These are phyloP conservation scores for Aspergillus baeticus DNA, from an alignment of 495 filamentous ascomycete genomes.

Conservation along the genomic window DNA sequence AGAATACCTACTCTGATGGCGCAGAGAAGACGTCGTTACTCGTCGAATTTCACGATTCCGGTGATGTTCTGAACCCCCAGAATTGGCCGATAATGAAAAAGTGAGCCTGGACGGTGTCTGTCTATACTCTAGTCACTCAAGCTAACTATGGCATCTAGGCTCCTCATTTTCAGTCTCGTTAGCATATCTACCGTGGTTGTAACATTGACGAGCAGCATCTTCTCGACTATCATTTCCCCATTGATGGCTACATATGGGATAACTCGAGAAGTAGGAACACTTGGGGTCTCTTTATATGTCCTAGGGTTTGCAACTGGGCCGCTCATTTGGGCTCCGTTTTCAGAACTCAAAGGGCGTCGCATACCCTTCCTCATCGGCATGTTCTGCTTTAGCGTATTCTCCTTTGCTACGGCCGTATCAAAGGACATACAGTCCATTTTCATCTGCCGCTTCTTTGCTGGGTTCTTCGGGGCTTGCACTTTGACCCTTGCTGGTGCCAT, in stretches of 20 bases:
- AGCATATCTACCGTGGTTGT: constrained; percentile 21
- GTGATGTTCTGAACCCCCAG: constrained; percentile 12
- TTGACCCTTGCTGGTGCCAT: constrained; percentile 85
- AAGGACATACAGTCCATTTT: constrained; percentile 69
- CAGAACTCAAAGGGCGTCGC: constrained; percentile 60
- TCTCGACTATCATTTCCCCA: constrained; percentile 16
- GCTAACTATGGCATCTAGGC: constrained; percentile 12
- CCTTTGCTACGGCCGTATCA: constrained; percentile 55
- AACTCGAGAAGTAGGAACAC: constrained; percentile 47
- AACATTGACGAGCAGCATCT: constrained; percentile 22
- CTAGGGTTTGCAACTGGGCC: constrained; percentile 60
- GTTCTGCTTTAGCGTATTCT: constrained; percentile 53
- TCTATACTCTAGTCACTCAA: neutral
- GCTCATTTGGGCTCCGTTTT: constrained; percentile 64
- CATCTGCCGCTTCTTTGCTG: constrained; percentile 66
- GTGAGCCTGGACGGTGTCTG: neutral
- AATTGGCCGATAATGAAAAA: constrained; percentile 16
- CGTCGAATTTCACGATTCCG: constrained; percentile 6
- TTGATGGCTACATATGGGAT: constrained; percentile 46
- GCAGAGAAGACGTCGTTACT: neutral
- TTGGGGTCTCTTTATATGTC: constrained; percentile 59
- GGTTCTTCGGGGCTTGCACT: constrained; percentile 66
- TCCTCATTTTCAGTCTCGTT: constrained; percentile 22
- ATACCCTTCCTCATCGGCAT: constrained; percentile 55
- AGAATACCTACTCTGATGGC: no score